Evolutionary conservation across 345 rosid genomes (phyloP).

Genomic region (Acer yangbiense): DNA sequence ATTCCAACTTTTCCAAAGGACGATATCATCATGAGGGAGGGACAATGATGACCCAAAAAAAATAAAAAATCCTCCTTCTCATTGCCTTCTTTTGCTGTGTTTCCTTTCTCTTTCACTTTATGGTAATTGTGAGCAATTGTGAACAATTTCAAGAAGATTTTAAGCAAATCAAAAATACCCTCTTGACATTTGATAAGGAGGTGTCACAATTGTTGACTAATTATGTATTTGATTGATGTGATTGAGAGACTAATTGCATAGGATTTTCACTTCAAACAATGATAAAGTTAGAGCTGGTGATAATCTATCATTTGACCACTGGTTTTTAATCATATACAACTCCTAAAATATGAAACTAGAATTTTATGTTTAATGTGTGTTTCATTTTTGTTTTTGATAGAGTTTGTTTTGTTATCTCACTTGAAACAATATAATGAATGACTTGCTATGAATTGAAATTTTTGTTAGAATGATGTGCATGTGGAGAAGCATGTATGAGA

Average conservation of each 20-base stretch:
- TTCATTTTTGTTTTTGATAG: too few species aligned
- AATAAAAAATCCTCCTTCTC: neutral
- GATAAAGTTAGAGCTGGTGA: too few species aligned
- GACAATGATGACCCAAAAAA: neutral
- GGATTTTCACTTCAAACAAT: too few species aligned
- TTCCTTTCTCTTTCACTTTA: neutral
- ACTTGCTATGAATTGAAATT: neutral
- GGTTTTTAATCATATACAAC: neutral
- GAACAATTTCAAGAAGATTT: neutral
- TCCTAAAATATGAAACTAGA: too few species aligned
- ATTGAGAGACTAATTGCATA: neutral
- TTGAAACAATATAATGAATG: too few species aligned
- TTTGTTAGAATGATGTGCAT: constrained; percentile 73
- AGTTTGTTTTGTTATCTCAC: too few species aligned
- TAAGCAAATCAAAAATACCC: neutral
- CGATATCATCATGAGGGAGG: neutral
- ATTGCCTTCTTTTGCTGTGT: neutral
- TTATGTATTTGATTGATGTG: neutral
- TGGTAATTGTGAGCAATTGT: neutral
- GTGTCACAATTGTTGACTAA: too few species aligned
- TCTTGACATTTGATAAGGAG: neutral
- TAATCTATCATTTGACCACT: neutral
- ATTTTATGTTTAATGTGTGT: too few species aligned
- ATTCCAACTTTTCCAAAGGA: neutral
- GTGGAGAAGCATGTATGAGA: constrained; percentile 99